Evolutionary conservation across 2,329 filamentous ascomycete species (phyloP).

Genomic region (Amylocarpus encephaloides): DNA sequence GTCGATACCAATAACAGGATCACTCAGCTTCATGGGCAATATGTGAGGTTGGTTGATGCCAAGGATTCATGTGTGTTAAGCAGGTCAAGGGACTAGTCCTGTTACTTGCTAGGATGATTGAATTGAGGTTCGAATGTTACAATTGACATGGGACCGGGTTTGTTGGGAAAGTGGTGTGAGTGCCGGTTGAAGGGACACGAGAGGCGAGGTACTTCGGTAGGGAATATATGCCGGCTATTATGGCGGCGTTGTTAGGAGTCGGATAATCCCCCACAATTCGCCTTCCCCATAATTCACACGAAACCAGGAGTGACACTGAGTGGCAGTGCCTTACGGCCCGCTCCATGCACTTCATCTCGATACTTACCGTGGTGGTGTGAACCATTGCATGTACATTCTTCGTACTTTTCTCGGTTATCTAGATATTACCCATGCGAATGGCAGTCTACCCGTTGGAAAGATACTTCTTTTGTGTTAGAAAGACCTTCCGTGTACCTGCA

Average conservation of each 20-base stretch:
- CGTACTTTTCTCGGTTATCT: neutral
- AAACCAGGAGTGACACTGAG: neutral
- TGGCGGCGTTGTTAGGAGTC: neutral
- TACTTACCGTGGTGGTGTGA: neutral
- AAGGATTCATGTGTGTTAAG: neutral
- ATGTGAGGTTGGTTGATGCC: neutral
- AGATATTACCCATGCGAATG: neutral
- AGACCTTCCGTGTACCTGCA: neutral
- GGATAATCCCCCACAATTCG: neutral
- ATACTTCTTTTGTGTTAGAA: neutral
- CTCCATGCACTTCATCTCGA: neutral
- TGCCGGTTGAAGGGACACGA: neutral
- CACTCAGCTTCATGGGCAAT: neutral
- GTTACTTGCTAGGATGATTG: neutral
- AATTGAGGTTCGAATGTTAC: neutral
- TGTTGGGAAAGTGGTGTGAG: neutral
- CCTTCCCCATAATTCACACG: neutral
- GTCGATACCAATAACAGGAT: neutral
- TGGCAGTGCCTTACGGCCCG: neutral
- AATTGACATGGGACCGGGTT: neutral
- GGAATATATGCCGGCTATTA: conserved; percentile 1
- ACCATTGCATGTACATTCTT: neutral
- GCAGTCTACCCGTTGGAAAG: neutral
- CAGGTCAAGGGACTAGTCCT: neutral
- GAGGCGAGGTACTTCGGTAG: neutral